Evolutionary conservation across 495 filamentous ascomycete species (phyloP).

Genomic region (Haplographium delicatum): DNA sequence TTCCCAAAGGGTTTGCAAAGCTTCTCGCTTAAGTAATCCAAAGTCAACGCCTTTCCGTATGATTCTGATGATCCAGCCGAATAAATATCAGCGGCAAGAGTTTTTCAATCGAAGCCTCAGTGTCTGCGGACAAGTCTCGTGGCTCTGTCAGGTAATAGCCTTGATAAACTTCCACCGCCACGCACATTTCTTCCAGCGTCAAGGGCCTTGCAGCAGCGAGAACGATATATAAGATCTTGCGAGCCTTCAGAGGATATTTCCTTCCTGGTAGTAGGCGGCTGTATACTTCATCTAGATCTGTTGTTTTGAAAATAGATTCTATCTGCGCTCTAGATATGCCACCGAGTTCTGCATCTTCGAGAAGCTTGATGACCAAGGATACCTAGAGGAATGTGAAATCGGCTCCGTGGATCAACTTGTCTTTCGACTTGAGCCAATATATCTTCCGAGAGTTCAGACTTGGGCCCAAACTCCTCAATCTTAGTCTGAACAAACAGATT

Average conservation of each 20-base stretch:
- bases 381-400: slow-evolving; percentile 3
- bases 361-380: slow-evolving; percentile 1
- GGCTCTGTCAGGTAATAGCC: background rate
- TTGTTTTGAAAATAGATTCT: background rate
- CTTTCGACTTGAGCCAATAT: background rate
- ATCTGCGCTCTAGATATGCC: background rate
- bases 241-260: slow-evolving; percentile 8
- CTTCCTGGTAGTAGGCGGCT: background rate
- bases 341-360: background rate
- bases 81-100: background rate
- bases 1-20: background rate
- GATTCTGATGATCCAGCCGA: background rate
- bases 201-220: slow-evolving; percentile 27
- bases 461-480: background rate
- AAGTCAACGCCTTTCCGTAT: background rate
- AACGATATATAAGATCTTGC: slow-evolving; percentile 26
- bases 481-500: background rate
- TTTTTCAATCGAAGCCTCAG: background rate
- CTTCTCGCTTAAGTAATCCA: background rate
- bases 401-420: background rate
- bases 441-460: slow-evolving; percentile 1
- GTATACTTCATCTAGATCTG: slow-evolving; percentile 3
- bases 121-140: background rate
- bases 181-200: slow-evolving; percentile 21
- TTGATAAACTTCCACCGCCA: background rate